Percentiles rank a stretch among this genome's conserved stretches.
Evolutionary conservation across 2,329 filamentous ascomycete genomes (phyloP).

Genomic region (Pezicula neosporulosa): DNA sequence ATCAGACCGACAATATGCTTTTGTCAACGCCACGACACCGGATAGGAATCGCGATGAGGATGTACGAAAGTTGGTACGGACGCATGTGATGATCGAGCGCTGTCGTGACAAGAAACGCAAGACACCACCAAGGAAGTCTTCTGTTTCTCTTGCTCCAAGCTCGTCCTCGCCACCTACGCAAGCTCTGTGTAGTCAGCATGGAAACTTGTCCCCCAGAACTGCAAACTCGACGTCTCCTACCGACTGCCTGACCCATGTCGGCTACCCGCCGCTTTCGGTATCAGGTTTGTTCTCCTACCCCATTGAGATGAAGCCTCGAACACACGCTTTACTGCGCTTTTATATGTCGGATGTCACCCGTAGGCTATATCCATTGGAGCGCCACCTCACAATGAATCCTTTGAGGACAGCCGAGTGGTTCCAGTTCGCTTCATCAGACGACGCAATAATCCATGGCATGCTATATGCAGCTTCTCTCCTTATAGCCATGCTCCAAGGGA

Average conservation of each 20-base stretch:
- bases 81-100: conserved; percentile 16
- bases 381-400: conserved; percentile 11
- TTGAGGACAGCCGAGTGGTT: conserved; percentile 16
- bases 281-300: conserved; percentile 8
- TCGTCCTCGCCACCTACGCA: not conserved
- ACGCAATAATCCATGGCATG: conserved; percentile 17
- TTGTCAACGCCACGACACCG: conserved; percentile 10
- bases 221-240: no score
- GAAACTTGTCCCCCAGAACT: no score
- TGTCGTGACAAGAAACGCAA: conserved; percentile 4
- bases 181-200: not conserved
- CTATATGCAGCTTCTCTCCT: conserved; percentile 17
- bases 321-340: conserved; percentile 11
- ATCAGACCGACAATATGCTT: conserved; percentile 9
- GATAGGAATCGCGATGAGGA: conserved; percentile 5
- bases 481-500: conserved; percentile 13
- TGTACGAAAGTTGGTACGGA: conserved; percentile 11
- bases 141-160: not conserved
- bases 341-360: conserved; percentile 12
- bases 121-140: not conserved
- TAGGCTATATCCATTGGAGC: conserved; percentile 11
- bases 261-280: conserved; percentile 4
- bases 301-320: conserved; percentile 8
- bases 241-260: not conserved
- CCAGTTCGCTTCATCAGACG: conserved; percentile 15